Evolutionary conservation across 1,139 yeast species (phyloP), one percentile per base, ranked within the genome.

Genomic region (Candida glucosophila): DNA sequence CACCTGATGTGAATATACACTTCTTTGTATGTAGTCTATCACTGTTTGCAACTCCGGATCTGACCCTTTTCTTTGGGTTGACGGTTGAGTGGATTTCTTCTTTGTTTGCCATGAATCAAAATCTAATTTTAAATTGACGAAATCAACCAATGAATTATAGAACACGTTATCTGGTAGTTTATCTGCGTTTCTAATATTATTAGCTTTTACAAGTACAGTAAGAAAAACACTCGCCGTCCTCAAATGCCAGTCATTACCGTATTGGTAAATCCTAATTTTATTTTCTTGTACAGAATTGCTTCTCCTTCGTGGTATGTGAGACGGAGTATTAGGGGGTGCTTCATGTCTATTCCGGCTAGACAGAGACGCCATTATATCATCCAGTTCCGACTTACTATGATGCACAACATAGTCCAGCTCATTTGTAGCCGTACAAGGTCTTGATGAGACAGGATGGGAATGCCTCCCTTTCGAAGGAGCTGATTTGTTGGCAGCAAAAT

Each of bases 71-170:
- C 32, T 31, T 50, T 30, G 22, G 15, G 15, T 22, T 17, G 32
- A 27, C 15, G 33, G 32, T 17, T 37, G 36, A 8, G 28, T 22
- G 29, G 29, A 7, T 19, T 28, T 34, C 21, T 10, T 8, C 13
- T 22, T 22, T 27, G 52, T 57, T 34, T 79, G 83, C 97, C 97
- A 88, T 0, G 71, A 61, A 39, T 82, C 93, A 50, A 80, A 90
- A 49, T 90, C 98, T 33, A 73, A 66, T 30, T 66, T 71, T 18
- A 82, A 65, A 41, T 82, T 81, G 14, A 85, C 75, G 48, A 66
- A 82, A 47, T 90, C 97, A 2, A 81, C 78, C 52, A 86, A 58
- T 4, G 82, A 67, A 45, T 88, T 88, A 55, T 88, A 90, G 41
- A 86, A 90, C 2, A 54, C 41, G 9, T 75, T 66, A 4, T 63